Evolutionary conservation across 176 grass and related monocot species (phyloP).

Genomic region (Lolium multiflorum): DNA sequence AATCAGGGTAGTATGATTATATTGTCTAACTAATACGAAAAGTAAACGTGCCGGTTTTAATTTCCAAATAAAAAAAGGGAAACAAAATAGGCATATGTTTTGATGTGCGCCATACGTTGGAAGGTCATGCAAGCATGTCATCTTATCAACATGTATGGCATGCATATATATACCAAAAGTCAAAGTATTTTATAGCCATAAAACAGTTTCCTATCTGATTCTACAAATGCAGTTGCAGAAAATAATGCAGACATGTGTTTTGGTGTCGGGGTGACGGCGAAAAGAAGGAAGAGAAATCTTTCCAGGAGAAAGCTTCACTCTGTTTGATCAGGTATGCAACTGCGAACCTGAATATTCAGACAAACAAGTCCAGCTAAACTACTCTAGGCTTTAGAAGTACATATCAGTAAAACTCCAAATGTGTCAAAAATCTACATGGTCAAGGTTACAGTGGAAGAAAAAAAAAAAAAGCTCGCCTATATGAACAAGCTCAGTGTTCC

Average conservation of each 20-base stretch:
- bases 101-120: not conserved
- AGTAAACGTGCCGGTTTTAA: not conserved
- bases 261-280: not conserved
- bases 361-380: constrained; percentile 1
- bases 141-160: not conserved
- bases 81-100: not conserved
- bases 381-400: not conserved
- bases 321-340: not conserved
- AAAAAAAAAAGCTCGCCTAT: not conserved
- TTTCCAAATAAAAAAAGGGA: not conserved
- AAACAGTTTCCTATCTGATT: not conserved
- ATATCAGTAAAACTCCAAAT: not conserved
- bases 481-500: not conserved
- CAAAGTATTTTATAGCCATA: not conserved
- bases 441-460: not conserved
- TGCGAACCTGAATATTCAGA: not conserved
- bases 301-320: not conserved
- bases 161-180: not conserved
- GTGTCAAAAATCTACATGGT: constrained; percentile 16
- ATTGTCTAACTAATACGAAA: not conserved
- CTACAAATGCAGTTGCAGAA: not conserved
- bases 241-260: not conserved
- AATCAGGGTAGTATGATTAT: not conserved
- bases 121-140: not conserved
- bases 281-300: not conserved